Percentiles rank a stretch among this genome's conserved stretches.
These are phyloP conservation scores for Leptographium lundbergii DNA, from an alignment of 2,329 filamentous ascomycete genomes.

Conservation along the genomic window DNA sequence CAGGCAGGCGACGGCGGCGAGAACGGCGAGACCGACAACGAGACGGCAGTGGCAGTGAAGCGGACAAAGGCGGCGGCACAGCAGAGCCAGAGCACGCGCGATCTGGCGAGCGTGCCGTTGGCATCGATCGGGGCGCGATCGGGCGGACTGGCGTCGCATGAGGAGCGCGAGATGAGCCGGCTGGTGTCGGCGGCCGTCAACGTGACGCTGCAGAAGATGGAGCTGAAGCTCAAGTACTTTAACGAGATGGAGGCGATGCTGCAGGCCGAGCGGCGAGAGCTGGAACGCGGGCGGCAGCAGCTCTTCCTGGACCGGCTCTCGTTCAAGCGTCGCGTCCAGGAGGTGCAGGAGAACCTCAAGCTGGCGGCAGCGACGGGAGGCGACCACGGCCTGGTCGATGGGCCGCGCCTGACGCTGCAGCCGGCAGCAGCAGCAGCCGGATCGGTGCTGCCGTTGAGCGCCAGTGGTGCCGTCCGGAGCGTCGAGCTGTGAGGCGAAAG, in stretches of 20 bases:
- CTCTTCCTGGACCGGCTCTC: constrained; percentile 84
- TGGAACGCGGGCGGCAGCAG: constrained; percentile 84
- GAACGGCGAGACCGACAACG: constrained; percentile 41
- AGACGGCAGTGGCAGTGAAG: constrained; percentile 47
- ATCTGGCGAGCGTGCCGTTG: constrained; percentile 64
- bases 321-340: constrained; percentile 77
- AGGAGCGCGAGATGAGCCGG: constrained; percentile 92
- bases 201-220: constrained; percentile 85
- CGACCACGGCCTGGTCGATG: constrained; percentile 36
- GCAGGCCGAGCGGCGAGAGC: constrained; percentile 80
- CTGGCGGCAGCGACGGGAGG: constrained; percentile 35
- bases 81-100: constrained; percentile 5
- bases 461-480: constrained; percentile 42
- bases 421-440: constrained; percentile 25
- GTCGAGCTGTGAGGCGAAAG: constrained; percentile 36
- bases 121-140: constrained; percentile 77
- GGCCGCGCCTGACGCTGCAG: constrained; percentile 42
- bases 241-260: constrained; percentile 89
- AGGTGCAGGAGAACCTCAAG: constrained; percentile 66
- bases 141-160: constrained; percentile 81
- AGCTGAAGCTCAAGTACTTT: constrained; percentile 92
- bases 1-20: constrained; percentile 37
- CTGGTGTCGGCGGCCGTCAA: constrained; percentile 89
- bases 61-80: constrained; percentile 19
- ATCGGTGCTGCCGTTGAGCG: constrained; percentile 40